Percentiles rank a stretch among this genome's conserved stretches.
Evolutionary conservation across 148 eudicot species (phyloP).

Genomic region (Nepenthes mirabilis): DNA sequence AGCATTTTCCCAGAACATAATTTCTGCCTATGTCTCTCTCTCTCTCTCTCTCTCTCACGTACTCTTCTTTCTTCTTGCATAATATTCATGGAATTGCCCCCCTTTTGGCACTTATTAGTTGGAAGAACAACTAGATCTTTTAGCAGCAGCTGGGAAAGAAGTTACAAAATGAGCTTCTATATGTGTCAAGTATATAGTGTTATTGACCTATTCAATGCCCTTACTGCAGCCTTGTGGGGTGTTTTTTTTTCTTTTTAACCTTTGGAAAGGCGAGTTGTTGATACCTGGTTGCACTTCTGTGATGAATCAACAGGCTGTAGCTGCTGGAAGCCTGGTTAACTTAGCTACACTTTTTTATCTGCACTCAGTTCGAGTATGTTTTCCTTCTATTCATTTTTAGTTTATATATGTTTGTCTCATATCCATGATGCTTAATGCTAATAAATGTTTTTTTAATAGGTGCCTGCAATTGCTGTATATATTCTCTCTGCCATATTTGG

Average conservation of each 20-base stretch:
- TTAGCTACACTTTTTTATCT: constrained; percentile 79
- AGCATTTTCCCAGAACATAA: too few species aligned
- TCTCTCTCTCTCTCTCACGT: too few species aligned
- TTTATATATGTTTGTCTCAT: background rate
- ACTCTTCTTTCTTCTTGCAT: too few species aligned
- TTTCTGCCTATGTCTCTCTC: too few species aligned
- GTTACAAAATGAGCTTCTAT: background rate
- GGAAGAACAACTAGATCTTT: too few species aligned
- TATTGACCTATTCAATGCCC: too few species aligned
- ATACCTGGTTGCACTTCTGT: constrained; percentile 4
- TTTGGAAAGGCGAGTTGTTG: background rate
- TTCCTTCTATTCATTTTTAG: constrained; percentile 1
- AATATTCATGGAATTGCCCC: too few species aligned
- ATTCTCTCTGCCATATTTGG: constrained; percentile 57
- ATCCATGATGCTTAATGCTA: constrained; percentile 1
- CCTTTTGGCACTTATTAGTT: too few species aligned
- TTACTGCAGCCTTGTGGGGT: too few species aligned
- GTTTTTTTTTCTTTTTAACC: too few species aligned
- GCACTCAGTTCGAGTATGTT: constrained; percentile 69
- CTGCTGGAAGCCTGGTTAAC: constrained; percentile 91
- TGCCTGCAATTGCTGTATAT: constrained; percentile 65
- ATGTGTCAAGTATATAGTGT: background rate
- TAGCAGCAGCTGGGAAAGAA: too few species aligned
- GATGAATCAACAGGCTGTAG: constrained; percentile 52
- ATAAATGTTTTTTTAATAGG: constrained; percentile 19